Evolutionary conservation across 768 basidiomycete genomes (phyloP).

Genomic region (Boletus tomentosulus): DNA sequence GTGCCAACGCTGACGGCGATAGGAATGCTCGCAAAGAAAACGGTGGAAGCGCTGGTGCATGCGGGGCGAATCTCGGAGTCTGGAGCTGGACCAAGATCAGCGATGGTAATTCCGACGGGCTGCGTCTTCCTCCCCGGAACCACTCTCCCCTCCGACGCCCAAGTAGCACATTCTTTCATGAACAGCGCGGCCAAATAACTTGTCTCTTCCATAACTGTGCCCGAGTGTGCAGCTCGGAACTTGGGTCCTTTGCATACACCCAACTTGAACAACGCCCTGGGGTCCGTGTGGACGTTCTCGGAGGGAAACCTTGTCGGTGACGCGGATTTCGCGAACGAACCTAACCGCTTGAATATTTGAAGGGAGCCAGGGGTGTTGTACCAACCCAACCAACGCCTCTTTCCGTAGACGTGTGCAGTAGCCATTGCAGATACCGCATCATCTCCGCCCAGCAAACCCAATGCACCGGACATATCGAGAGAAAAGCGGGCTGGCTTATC

Average conservation of each 20-base stretch:
- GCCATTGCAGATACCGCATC: constrained; percentile 30
- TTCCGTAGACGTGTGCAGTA: constrained; percentile 24
- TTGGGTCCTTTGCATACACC: constrained; percentile 44
- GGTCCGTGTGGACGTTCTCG: constrained; percentile 12
- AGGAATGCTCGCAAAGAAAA: constrained; percentile 16
- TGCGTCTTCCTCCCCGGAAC: constrained; percentile 10
- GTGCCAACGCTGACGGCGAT: constrained; percentile 20
- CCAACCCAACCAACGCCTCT: constrained; percentile 29
- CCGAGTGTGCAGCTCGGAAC: constrained; percentile 69
- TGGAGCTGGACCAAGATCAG: constrained; percentile 9
- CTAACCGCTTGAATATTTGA: constrained; percentile 21
- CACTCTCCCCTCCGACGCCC: constrained; percentile 5
- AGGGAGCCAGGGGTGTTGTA: constrained; percentile 34
- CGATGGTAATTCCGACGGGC: constrained; percentile 7
- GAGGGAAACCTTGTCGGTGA: neutral
- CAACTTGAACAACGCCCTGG: constrained; percentile 15
- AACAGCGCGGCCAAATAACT: constrained; percentile 55
- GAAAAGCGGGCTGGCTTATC: constrained; percentile 8
- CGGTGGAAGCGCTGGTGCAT: neutral
- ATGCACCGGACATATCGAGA: constrained; percentile 22
- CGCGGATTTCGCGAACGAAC: constrained; percentile 12
- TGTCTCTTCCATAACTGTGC: constrained; percentile 43
- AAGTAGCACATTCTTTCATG: constrained; percentile 13
- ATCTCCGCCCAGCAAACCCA: constrained; percentile 29
- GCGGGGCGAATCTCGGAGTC: constrained; percentile 4